Base-by-base conservation (phyloP, 2,329 filamentous ascomycete species). In the Alternaria solani region DNA sequence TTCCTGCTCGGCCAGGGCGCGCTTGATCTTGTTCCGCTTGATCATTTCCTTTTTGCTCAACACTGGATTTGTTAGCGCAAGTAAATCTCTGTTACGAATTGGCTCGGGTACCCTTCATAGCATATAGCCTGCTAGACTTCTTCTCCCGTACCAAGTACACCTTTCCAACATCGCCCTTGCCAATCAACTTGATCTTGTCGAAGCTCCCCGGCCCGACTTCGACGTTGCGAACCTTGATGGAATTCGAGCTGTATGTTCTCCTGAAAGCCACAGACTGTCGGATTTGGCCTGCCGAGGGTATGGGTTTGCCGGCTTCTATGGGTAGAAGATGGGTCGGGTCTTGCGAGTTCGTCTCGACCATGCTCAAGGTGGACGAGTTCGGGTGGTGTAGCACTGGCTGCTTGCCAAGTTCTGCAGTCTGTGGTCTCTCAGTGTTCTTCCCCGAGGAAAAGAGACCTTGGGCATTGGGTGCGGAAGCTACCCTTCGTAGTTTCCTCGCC, bases 31-130 rank as follows among this genome's bases (percentile, higher is more conserved):
- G 85, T 99, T 99, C 59, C 95, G 91, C 84, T 99, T 99, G 81
- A 99, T 99, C 95, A 99, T 99, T 81, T 99, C 95, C 84, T 98
- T 97, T 82, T 99, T 99, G 86, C 94, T 98, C 80, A 99, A 79
- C 6, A 99, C 95, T 98, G 75, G 16, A 47, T 54, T 32, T 51
- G 67, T 81, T 65, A 81, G 76, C 41, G 57, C 25, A 44, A 23
- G 43, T 34, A 20, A 7, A 2, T 34, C 48, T n/a, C 16, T 7
- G 5, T 38, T n/a, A 47, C 30, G 25, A 18, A 43, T 16, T 7
- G 14, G 48, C 51, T 12, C 28, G 61, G 78, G 69, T 79, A 97
- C 94, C 94, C 82, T 99, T 99, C 95, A 99, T 99, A 55, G 95
- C 95, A 81, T 98, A 99, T 52, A 99, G 82, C 68, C 95, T 87